These are phyloP conservation scores for Metarhizium album DNA, from an alignment of 2,329 filamentous ascomycete species.

Conservation along the genomic window DNA sequence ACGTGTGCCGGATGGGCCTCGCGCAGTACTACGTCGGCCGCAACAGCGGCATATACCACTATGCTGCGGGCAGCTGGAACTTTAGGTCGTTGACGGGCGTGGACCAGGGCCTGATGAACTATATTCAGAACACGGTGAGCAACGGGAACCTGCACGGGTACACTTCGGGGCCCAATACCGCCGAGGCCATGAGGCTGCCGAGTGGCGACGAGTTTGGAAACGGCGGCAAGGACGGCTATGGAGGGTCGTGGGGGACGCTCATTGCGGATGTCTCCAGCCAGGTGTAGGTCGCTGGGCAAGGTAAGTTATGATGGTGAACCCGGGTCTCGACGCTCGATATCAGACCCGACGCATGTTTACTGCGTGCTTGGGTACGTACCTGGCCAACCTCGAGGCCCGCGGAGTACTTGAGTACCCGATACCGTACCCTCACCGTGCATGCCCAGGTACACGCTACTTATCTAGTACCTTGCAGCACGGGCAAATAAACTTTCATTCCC, in stretches of 20 bases:
- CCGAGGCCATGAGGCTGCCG: conserved; percentile 8
- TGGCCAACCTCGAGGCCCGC: no score
- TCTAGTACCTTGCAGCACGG: no score
- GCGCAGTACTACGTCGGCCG: conserved; percentile 1
- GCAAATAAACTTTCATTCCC: no score
- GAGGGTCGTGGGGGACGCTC: conserved; percentile 11
- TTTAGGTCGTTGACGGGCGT: conserved; percentile 8
- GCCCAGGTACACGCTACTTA: no score
- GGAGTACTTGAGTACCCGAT: no score
- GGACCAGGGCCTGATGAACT: conserved; percentile 11
- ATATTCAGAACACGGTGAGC: conserved; percentile 7
- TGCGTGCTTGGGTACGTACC: no score
- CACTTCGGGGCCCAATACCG: conserved; percentile 9
- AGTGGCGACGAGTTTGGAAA: conserved; percentile 9
- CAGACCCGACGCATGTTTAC: no score
- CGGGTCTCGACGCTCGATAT: no score
- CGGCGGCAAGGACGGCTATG: conserved; percentile 8
- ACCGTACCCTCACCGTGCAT: no score
- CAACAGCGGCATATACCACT: conserved; percentile 10
- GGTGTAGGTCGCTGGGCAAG: no score
- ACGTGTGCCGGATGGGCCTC: conserved; percentile 29
- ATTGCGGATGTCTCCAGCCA: conserved; percentile 10
- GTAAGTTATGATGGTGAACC: no score
- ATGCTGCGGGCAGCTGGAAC: conserved; percentile 9
- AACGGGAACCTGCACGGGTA: conserved; percentile 9